Conservation (phyloP, 495 filamentous ascomycete species). For the Talaromyces stipitatus region DNA sequence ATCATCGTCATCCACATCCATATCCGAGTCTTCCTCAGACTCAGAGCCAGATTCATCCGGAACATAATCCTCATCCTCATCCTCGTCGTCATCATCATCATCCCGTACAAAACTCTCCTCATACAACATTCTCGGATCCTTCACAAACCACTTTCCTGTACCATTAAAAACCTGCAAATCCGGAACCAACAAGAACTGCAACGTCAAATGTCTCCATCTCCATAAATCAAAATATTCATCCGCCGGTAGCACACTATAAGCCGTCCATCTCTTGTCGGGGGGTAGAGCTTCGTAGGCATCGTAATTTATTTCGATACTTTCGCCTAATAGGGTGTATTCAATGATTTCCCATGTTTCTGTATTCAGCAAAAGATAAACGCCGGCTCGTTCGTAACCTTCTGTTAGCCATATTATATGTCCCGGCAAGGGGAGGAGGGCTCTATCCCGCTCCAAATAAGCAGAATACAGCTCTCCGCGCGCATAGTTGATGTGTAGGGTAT, state of each 20-base stretch:
- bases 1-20: not conserved
- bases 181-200: not conserved
- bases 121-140: slow-evolving; percentile 1
- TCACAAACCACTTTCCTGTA: not conserved
- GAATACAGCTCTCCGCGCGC: not conserved
- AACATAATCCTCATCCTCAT: not conserved
- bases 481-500: slow-evolving; percentile 5
- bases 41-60: not conserved
- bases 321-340: not conserved
- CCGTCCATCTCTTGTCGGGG: not conserved
- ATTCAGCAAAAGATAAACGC: slow-evolving; percentile 1
- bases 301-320: not conserved
- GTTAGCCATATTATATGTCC: slow-evolving; percentile 4
- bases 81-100: slow-evolving; percentile 12
- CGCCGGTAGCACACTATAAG: not conserved
- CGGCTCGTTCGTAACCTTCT: not conserved
- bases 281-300: not conserved
- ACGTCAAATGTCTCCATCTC: not conserved
- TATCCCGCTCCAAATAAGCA: not conserved
- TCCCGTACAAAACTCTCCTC: slow-evolving; percentile 2
- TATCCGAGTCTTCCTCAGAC: not conserved
- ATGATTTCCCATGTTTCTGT: slow-evolving; percentile 4
- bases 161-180: not conserved
- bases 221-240: slow-evolving; percentile 1
- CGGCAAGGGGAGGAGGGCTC: not conserved